Evolutionary conservation across 2,329 filamentous ascomycete genomes (phyloP), one percentile per base, ranked within the genome.

Genomic region (Fusarium verticillioides): DNA sequence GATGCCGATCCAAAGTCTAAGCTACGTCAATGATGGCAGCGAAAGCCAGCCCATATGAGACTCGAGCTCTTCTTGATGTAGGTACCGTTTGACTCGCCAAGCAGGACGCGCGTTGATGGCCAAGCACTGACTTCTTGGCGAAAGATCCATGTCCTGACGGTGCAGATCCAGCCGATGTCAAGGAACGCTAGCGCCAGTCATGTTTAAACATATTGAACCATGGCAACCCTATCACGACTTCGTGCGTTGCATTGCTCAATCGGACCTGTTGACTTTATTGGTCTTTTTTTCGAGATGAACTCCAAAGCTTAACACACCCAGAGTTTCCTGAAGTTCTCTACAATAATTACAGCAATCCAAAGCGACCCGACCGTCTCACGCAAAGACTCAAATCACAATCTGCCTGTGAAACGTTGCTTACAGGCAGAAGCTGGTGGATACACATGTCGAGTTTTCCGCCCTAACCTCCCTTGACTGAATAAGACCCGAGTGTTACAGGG

Each of bases 101-200:
- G 77, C 78, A 69, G 76, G 72, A 75, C 76, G 75, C 77, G 77
- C 74, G 74, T 78, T 78, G 77, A 78, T 54, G 74, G 77, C 74
- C 74, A 73, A 76, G 74, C 74, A 72, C 70, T 76, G 75, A 77
- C 54, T 72, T 70, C 76, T 78, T 78, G 76, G 75, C 76, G 63
- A 62, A 62, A 65, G 75, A 78, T 74, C 74, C 75, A 77, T 78
- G 76, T 72, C 70, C 69, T 69, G 75, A 61, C 75, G 67, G 71
- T 77, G 74, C 77, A 78, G 75, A 78, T 78, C 76, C 70, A 78
- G 65, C 73, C 76, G 75, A 72, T 72, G 69, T 70, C 68, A 63
- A 72, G 70, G 53, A 61, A 70, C 70, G 68, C 70, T 78, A 78
- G 77, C 64, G 74, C 68, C 72, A 73, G 65, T 75, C 69, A 72